Evolutionary conservation across 129 eudicot genomes (phyloP).

Genomic region (Chrysanthemum lavandulifolium): DNA sequence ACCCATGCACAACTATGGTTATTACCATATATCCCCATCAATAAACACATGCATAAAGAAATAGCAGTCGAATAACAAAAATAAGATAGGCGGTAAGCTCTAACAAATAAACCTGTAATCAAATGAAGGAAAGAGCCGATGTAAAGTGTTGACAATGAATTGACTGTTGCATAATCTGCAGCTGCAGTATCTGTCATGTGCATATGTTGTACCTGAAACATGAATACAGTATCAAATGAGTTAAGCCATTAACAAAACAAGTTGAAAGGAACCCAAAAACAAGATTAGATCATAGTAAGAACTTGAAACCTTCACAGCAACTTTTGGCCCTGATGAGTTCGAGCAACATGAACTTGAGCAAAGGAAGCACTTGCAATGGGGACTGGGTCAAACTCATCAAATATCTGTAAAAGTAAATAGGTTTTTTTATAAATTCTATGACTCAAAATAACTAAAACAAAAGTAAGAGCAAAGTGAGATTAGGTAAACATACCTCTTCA

Average conservation of each 20-base stretch:
- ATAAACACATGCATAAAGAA: neutral
- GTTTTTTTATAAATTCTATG: constrained; percentile 18
- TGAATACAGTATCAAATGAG: neutral
- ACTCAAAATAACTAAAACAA: constrained; percentile 10
- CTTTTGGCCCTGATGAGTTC: constrained; percentile 77
- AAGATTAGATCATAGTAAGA: neutral
- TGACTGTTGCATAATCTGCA: constrained; percentile 92
- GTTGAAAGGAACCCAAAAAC: neutral
- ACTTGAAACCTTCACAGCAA: constrained; percentile 79
- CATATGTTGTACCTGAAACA: constrained; percentile 81
- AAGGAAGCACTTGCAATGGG: constrained; percentile 99
- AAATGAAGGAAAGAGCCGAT: constrained; percentile 78
- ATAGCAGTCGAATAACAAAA: neutral
- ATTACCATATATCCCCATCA: constrained; percentile 6
- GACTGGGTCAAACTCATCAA: constrained; percentile 80
- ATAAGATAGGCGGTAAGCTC: neutral
- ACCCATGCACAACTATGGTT: constrained; percentile 11
- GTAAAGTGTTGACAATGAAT: constrained; percentile 82
- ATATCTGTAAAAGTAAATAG: constrained; percentile 51
- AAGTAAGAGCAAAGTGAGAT: neutral
- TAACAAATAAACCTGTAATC: constrained; percentile 71
- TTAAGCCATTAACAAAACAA: neutral
- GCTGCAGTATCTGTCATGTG: constrained; percentile 98
- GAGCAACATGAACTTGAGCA: constrained; percentile 94
- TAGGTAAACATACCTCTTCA: constrained; percentile 56